Evolutionary conservation across 2,329 filamentous ascomycete genomes (phyloP), one percentile per base, ranked within the genome.

Genomic region (Ilyonectria mors-panacis): DNA sequence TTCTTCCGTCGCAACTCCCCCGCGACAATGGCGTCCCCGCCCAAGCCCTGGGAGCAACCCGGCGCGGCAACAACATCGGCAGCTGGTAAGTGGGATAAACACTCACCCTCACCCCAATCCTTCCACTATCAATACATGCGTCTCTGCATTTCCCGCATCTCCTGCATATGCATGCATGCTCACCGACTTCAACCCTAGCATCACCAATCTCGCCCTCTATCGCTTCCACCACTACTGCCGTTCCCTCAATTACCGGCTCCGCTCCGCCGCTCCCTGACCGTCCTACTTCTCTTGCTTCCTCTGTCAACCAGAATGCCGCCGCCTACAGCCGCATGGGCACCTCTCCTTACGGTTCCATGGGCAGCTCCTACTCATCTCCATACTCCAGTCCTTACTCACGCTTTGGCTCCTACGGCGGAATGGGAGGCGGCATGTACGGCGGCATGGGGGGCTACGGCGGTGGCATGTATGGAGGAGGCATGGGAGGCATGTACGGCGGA

Each of bases 1-100:
- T 53, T 69, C 54, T 19, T 42, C 39, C 17, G 17, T 17, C 15
- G 39, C 39, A 55, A 58, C 48, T 54, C 30, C 63, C 63, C 57
- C n/a, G 60, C 37, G 57, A 57, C 67, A 70, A 91, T 91, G 87
- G 88, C 88, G 70, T 98, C 95, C 81, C 96, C 96, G 78, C 96
- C 96, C 63, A 99, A 99, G 84, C 96, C 96, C 53, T 99, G 96
- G 96, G 96, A 99, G 84, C 89, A 92, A 81, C 88, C 91, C 72
- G 92, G 92, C 82, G 88, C 89, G 69, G 85, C 85, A 73, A 78
- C 84, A 72, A 79, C 83, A 73, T 78, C 77, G 54, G 70, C 77
- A 78, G 78, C 85, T 77, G 81, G 88, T 91, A 83, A 76, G 85
- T 83, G 51, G 61, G 64, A 73, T 63, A 63, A 59, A 59, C 58